These are phyloP conservation scores for Ophidiomyces ophidiicola DNA, from an alignment of 2,329 filamentous ascomycete species.

Conservation along the genomic window DNA sequence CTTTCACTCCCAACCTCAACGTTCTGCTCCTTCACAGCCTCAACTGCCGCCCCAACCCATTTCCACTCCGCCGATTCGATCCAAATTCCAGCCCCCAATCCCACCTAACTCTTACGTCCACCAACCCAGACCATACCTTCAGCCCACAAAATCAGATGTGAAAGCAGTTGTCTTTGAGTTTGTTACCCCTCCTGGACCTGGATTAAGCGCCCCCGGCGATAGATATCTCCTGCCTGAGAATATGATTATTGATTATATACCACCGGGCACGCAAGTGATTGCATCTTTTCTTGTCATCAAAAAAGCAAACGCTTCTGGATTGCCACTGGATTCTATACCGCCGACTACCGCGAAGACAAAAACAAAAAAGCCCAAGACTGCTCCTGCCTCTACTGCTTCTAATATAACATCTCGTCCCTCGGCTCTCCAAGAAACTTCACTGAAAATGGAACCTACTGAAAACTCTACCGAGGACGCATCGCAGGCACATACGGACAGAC, in stretches of 20 bases:
- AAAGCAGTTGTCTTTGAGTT: slow-evolving; percentile 40
- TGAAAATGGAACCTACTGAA: slow-evolving; percentile 16
- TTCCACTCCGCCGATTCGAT: slow-evolving; percentile 26
- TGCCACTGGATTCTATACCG: slow-evolving; percentile 13
- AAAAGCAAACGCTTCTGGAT: slow-evolving; percentile 30
- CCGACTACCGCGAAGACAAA: slow-evolving; percentile 24
- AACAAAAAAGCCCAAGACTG: slow-evolving; percentile 27
- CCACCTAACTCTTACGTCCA: slow-evolving; percentile 24
- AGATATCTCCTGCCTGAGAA: slow-evolving; percentile 40
- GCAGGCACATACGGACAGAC: slow-evolving; percentile 2
- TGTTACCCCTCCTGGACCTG: slow-evolving; percentile 31
- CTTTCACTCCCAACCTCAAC: slow-evolving; percentile 15
- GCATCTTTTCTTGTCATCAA: slow-evolving; percentile 38
- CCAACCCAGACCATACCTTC: slow-evolving; percentile 21
- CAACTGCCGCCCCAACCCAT: slow-evolving; percentile 11
- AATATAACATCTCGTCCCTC: slow-evolving; percentile 11
- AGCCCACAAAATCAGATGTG: slow-evolving; percentile 29
- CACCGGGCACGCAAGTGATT: slow-evolving; percentile 35
- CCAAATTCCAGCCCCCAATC: slow-evolving; percentile 26
- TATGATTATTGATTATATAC: slow-evolving; percentile 38
- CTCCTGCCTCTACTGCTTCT: slow-evolving; percentile 17
- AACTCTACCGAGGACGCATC: slow-evolving; percentile 15
- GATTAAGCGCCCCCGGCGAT: slow-evolving; percentile 34
- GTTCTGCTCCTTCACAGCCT: slow-evolving; percentile 11
- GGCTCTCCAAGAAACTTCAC: slow-evolving; percentile 6